Evolutionary conservation across 148 eudicot species (phyloP).

Genomic region (Silene latifolia): DNA sequence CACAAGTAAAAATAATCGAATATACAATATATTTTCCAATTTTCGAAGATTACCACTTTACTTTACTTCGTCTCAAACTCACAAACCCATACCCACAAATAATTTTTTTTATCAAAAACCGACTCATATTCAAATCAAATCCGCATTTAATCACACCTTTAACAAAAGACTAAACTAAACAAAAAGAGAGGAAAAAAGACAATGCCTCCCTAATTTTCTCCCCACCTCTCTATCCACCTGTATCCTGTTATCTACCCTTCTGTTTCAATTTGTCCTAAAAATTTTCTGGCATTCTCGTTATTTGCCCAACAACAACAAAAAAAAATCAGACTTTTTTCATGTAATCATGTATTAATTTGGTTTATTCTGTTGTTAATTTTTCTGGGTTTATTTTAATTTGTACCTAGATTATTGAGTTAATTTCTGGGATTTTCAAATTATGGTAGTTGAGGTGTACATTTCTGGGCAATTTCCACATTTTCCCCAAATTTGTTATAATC

Average conservation of each 20-base stretch:
- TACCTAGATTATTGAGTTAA: background rate
- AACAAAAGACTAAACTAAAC: background rate
- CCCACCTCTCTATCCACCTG: constrained; percentile 1
- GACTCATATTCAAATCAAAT: too few relatives aligned
- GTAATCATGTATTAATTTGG: too few relatives aligned
- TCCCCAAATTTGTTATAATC: background rate
- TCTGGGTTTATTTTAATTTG: background rate
- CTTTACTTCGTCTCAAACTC: too few relatives aligned
- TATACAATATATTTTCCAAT: too few relatives aligned
- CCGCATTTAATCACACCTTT: too few relatives aligned
- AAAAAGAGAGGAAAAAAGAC: background rate
- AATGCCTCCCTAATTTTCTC: constrained; percentile 11
- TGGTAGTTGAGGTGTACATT: background rate
- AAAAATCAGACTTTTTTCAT: background rate
- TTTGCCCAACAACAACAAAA: background rate
- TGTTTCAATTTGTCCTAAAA: background rate
- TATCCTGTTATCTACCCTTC: background rate
- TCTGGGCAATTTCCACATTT: background rate
- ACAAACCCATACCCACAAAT: too few relatives aligned
- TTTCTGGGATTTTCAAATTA: background rate
- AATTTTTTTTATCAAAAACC: too few relatives aligned
- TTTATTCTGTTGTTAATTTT: background rate
- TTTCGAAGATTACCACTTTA: too few relatives aligned
- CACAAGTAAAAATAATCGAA: too few relatives aligned
- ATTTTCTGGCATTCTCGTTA: background rate